A percentile compares a stretch with the other conserved stretches of the same genome.
Conservation (phyloP, 371 early-diverging fungal genomes). For the Mucor mucedo region DNA sequence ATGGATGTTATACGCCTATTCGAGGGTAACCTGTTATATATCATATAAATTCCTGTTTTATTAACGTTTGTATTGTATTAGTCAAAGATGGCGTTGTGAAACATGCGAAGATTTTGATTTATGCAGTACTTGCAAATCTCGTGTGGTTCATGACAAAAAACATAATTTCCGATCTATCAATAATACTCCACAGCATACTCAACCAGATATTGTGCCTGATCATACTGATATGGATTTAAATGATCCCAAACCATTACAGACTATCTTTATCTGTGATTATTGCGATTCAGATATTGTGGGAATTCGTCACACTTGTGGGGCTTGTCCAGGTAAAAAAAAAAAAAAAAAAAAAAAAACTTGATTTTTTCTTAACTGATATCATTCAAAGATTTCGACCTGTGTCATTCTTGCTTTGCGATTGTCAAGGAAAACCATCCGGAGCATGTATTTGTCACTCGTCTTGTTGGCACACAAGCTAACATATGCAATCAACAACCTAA, state of each 20-base stretch:
- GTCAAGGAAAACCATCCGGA: slow-evolving; percentile 42
- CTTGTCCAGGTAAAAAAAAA: slow-evolving; percentile 31
- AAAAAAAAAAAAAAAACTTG: neutral
- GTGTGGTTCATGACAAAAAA: slow-evolving; percentile 27
- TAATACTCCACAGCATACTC: neutral
- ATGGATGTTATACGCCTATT: slow-evolving; percentile 46
- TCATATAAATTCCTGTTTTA: neutral
- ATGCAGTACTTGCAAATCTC: slow-evolving; percentile 48
- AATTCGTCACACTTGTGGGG: slow-evolving; percentile 51
- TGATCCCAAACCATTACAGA: neutral
- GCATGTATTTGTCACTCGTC: slow-evolving; percentile 40
- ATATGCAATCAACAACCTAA: neutral
- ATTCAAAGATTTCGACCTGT: slow-evolving; percentile 55
- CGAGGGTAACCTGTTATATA: slow-evolving; percentile 30
- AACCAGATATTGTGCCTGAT: neutral
- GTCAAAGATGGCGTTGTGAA: slow-evolving; percentile 44
- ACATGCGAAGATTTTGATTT: slow-evolving; percentile 58
- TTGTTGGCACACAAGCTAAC: slow-evolving; percentile 22
- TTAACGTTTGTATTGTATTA: neutral
- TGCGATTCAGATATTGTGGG: slow-evolving; percentile 53
- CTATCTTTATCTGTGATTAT: slow-evolving; percentile 49
- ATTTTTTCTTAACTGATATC: slow-evolving; percentile 13
- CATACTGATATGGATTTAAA: neutral
- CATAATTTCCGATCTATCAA: slow-evolving; percentile 36
- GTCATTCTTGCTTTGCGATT: slow-evolving; percentile 45